A percentile compares a stretch with the other conserved stretches of the same genome.
These are phyloP conservation scores for Ustilago curta DNA, from an alignment of 1,284 basidiomycete genomes.

Conservation along the genomic window DNA sequence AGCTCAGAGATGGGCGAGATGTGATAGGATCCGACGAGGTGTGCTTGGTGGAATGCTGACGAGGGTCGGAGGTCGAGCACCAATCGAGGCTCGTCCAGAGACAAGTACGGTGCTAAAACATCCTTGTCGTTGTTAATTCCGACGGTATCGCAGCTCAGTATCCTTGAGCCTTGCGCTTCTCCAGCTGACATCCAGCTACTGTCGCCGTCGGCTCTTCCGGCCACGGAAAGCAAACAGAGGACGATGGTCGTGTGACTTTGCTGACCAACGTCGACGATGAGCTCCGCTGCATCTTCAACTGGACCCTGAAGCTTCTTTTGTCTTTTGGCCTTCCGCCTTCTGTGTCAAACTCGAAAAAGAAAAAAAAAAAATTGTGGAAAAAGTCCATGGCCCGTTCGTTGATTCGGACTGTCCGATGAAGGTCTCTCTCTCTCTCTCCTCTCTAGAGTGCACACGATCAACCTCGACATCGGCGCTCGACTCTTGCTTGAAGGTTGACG, in stretches of 20 bases:
- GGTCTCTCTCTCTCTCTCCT: background rate
- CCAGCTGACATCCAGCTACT: slow-evolving; percentile 4
- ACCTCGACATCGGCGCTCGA: slow-evolving; percentile 3
- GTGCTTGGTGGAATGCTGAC: slow-evolving; percentile 30
- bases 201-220: slow-evolving; percentile 1
- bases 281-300: background rate
- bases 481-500: no score
- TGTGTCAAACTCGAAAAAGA: background rate
- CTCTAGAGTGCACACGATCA: background rate
- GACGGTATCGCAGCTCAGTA: background rate
- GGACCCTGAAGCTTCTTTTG: slow-evolving; percentile 4
- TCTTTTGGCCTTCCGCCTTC: background rate
- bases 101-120: slow-evolving; percentile 14
- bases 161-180: background rate
- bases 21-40: slow-evolving; percentile 35
- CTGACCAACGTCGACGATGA: background rate
- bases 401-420: background rate
- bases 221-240: background rate
- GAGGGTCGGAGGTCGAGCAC: slow-evolving; percentile 37
- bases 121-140: background rate
- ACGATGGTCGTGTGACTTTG: background rate
- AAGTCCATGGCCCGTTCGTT: background rate
- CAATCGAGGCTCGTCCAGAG: slow-evolving; percentile 26
- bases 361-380: background rate
- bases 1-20: slow-evolving; percentile 27